Evolutionary conservation across 2,329 filamentous ascomycete genomes (phyloP), one percentile per base, ranked within the genome.

Genomic region (Colletotrichum liaoningense): DNA sequence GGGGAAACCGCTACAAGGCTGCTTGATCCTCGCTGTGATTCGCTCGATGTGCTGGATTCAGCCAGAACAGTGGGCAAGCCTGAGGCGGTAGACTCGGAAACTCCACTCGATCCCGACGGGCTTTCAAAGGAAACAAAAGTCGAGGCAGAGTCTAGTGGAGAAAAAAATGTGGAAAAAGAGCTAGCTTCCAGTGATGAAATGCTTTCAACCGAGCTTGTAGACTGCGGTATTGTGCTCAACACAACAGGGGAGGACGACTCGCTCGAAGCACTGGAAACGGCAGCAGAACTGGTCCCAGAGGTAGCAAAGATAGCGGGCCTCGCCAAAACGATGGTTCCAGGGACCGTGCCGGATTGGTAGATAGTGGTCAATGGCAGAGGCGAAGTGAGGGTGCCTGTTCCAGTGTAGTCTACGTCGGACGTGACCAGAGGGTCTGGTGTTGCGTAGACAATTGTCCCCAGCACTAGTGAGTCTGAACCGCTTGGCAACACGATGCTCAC

Each of bases 381-480:
- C 9, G 16, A 35, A 5, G 33, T 26, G 2, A 60, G 57, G 16
- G 64, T 58, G 22, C 64, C 64, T 16, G 54, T 22, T 6, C 55
- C 72, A 0, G 65, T 69, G 24, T 67, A 52, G 38, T 64, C 70
- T 5, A 33, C 56, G 22, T 70, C 67, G 9, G 72, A 49, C 1
- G 65, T 75, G 3, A 69, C 46, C 28, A 68, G 73, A 7, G 56
- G 63, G n/a, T 58, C 67, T 2, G 73, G 67, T 22, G 56, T 58
- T 5, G 67, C 60, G 2, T 72, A 42, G 16, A 75, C 49, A 12
- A 74, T 69, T 0, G 73, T 74, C 2, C 74, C 73, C 5, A 22
- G 16, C 19, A 49, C 42, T n/a, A 49, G 42, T 49, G 74, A 55
- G 4, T 30, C 55, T 1, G 62, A 66, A 4, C 68, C 62, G 1